These are phyloP conservation scores for Blastocladiella britannica DNA, from an alignment of 192 early-diverging fungal species.

Conservation along the genomic window DNA sequence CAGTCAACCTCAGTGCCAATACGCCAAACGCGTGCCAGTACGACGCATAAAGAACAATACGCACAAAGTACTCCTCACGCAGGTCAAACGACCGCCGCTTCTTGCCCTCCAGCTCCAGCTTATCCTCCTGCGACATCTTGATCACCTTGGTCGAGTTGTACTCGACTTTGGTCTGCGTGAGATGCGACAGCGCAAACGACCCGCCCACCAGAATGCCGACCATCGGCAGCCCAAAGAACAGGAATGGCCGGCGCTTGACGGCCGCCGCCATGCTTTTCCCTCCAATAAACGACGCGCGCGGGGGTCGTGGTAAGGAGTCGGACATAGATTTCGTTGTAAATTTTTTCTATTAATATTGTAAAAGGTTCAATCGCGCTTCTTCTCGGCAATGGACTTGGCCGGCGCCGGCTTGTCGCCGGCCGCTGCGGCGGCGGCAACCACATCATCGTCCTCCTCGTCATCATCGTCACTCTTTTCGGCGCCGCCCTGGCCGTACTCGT, in stretches of 20 bases:
- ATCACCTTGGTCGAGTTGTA: conserved; percentile 34
- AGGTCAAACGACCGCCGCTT: conserved; percentile 35
- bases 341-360: no score
- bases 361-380: neutral
- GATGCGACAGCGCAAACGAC: conserved; percentile 43
- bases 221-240: conserved; percentile 50
- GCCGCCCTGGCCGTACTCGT: conserved; percentile 69
- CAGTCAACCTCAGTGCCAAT: no score
- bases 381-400: neutral
- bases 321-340: no score
- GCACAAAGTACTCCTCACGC: conserved; percentile 51
- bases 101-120: conserved; percentile 20
- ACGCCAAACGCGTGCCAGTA: no score
- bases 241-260: conserved; percentile 24
- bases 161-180: conserved; percentile 61
- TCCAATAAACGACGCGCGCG: no score
- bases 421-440: conserved; percentile 3
- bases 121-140: conserved; percentile 30
- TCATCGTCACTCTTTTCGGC: conserved; percentile 17
- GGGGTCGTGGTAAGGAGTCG: no score
- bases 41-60: neutral
- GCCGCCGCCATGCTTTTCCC: neutral
- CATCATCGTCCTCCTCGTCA: conserved; percentile 13
- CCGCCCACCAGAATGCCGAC: conserved; percentile 43
- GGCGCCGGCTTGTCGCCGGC: neutral